Evolutionary conservation across 371 early-diverging fungal genomes (phyloP).

Genomic region (Mucor sp.): DNA sequence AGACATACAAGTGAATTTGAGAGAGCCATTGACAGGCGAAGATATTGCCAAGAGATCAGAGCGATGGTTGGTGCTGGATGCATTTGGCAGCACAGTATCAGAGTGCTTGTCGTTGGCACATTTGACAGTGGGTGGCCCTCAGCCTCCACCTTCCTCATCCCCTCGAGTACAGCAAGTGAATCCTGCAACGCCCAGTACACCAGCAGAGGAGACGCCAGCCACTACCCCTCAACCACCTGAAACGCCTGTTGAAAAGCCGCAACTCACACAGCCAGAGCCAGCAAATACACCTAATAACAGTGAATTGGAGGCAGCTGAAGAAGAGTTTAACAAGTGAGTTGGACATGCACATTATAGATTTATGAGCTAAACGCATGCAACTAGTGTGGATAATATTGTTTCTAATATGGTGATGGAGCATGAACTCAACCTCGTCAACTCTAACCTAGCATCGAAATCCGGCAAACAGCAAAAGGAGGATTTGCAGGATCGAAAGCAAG

Average conservation of each 20-base stretch:
- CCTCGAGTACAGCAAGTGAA: not conserved
- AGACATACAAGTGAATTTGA: constrained; percentile 66
- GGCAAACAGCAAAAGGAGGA: constrained; percentile 60
- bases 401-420: constrained; percentile 80
- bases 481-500: constrained; percentile 63
- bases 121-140: constrained; percentile 25
- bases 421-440: constrained; percentile 59
- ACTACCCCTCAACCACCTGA: not conserved
- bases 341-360: not conserved
- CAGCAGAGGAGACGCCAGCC: not conserved
- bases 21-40: constrained; percentile 64
- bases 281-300: constrained; percentile 9
- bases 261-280: not conserved
- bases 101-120: constrained; percentile 22
- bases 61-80: constrained; percentile 73
- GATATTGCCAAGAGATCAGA: constrained; percentile 66
- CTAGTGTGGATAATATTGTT: constrained; percentile 70
- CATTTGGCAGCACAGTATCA: constrained; percentile 35
- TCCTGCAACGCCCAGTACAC: not conserved
- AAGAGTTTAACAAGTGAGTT: constrained; percentile 51
- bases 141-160: not conserved
- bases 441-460: constrained; percentile 50
- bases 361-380: not conserved
- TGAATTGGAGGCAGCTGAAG: constrained; percentile 53
- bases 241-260: not conserved